phyloP scores from a whole-genome alignment of 2,329 filamentous ascomycete genomes.

The Blumeria hordei region DNA sequence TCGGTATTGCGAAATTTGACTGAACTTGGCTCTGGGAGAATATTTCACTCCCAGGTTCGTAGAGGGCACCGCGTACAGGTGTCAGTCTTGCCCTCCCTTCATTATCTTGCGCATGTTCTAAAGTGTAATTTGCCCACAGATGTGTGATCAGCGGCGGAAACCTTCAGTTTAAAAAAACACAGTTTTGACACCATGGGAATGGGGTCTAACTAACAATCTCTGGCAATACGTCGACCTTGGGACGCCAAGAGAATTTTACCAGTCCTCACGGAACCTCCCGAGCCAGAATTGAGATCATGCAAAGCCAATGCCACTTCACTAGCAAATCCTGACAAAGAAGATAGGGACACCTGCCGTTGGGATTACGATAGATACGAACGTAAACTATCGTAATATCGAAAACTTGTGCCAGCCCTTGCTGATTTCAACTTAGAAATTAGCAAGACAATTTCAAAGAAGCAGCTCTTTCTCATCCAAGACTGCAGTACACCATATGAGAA shows the following conservation, averaged over 20 bases:
- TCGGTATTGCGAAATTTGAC: no score
- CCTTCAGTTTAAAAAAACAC: no score
- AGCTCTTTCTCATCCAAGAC: not conserved
- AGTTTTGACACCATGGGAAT: no score
- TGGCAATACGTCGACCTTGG: not conserved
- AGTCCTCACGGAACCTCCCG: not conserved
- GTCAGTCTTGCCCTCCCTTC: no score
- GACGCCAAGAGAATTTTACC: not conserved
- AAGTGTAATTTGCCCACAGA: no score
- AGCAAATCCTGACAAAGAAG: no score
- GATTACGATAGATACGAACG: not conserved
- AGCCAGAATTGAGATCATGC: not conserved
- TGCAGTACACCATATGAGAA: not conserved
- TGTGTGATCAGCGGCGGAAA: no score
- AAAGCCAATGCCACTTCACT: not conserved
- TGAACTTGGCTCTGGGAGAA: no score
- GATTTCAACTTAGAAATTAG: slow-evolving; percentile 1
- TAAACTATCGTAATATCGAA: not conserved
- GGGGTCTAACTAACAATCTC: no score
- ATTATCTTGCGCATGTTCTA: no score
- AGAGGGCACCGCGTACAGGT: no score
- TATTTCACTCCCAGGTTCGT: no score
- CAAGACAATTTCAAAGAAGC: not conserved
- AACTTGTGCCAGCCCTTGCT: not conserved
- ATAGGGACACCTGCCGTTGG: not conserved